Evolutionary conservation across 148 eudicot genomes (phyloP).

Genomic region (Rhododendron ovatum): DNA sequence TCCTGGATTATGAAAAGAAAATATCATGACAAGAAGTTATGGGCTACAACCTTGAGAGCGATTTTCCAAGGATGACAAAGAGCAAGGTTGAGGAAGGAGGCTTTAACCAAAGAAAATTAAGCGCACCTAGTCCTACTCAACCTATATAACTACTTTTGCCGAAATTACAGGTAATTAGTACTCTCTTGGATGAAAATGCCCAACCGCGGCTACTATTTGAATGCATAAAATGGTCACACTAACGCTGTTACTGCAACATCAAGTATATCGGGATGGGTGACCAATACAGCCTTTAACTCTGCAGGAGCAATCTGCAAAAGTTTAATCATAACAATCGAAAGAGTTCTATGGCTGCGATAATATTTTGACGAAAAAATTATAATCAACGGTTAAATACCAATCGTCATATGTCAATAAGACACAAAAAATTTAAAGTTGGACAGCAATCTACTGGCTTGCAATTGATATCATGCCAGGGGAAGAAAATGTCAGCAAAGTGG

Average conservation of each 20-base stretch:
- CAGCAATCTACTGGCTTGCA: neutral
- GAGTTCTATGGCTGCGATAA: neutral
- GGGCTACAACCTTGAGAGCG: neutral
- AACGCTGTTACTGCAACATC: slow-evolving; percentile 86
- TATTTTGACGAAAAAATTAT: neutral
- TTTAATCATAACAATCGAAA: neutral
- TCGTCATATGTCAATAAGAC: neutral
- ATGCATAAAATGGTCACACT: slow-evolving; percentile 14
- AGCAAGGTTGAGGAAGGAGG: neutral
- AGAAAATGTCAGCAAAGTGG: no score
- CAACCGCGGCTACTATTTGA: neutral
- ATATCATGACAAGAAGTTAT: neutral
- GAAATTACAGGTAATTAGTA: neutral
- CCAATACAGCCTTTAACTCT: slow-evolving; percentile 69
- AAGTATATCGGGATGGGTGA: slow-evolving; percentile 70
- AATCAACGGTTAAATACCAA: neutral
- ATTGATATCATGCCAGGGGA: neutral
- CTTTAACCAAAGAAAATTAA: neutral
- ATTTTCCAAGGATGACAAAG: neutral
- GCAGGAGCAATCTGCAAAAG: slow-evolving; percentile 85
- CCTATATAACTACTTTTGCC: neutral
- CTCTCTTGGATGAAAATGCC: neutral
- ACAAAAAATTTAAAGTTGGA: neutral
- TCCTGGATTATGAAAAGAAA: neutral
- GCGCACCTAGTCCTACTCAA: neutral